Evolutionary conservation across 2,329 filamentous ascomycete species (phyloP).

Genomic region (Alternaria brassicae): DNA sequence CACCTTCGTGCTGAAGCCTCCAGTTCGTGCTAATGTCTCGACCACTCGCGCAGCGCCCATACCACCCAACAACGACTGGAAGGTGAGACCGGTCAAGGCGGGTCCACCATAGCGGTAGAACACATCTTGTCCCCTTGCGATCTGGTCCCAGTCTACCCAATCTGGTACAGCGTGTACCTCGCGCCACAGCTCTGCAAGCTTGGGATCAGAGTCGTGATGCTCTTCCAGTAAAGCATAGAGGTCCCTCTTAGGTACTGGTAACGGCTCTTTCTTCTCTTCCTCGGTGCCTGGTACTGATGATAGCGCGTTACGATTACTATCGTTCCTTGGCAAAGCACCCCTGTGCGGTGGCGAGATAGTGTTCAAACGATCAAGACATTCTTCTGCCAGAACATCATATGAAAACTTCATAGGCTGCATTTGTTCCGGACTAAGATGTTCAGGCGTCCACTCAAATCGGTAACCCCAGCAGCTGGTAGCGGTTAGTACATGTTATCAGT

Average conservation of each 20-base stretch:
- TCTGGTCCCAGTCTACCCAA: conserved; percentile 82
- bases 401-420: conserved; percentile 66
- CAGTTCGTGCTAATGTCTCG: conserved; percentile 75
- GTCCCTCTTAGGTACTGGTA: conserved; percentile 58
- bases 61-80: conserved; percentile 71
- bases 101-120: conserved; percentile 79
- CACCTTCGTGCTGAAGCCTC: conserved; percentile 73
- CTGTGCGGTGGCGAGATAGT: conserved; percentile 61
- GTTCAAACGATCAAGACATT: conserved; percentile 70
- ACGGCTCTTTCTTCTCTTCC: conserved; percentile 43
- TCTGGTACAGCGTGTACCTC: conserved; percentile 71
- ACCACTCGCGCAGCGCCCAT: conserved; percentile 77
- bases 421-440: conserved; percentile 68
- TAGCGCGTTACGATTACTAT: conserved; percentile 39
- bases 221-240: conserved; percentile 68
- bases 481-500: conserved; percentile 18
- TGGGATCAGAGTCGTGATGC: conserved; percentile 64
- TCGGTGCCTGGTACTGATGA: conserved; percentile 37
- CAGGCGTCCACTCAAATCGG: conserved; percentile 71
- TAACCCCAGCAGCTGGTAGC: conserved; percentile 66
- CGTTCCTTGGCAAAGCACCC: conserved; percentile 49
- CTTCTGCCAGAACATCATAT: conserved; percentile 73
- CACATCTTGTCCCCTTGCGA: conserved; percentile 75
- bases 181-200: conserved; percentile 66
- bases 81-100: conserved; percentile 68